Conservation (phyloP, 257 asterid species). For the Gynochthodes officinalis region DNA sequence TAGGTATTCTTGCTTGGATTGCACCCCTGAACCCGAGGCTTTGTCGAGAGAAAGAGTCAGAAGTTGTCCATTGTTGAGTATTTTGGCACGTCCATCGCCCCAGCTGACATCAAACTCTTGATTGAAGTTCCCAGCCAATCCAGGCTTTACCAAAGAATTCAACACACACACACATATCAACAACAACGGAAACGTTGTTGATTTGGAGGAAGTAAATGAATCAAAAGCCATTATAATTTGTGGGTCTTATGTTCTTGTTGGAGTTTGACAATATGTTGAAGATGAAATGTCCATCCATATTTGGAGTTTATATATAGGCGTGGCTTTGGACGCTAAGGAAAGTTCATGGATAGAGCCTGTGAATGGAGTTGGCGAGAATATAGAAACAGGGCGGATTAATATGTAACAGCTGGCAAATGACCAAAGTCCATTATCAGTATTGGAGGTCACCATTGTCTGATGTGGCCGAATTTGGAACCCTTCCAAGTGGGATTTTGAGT, state of each 20-base stretch:
- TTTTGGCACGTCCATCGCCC: constrained; percentile 35
- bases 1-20: constrained; percentile 36
- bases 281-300: background rate
- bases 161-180: background rate
- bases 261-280: background rate
- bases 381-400: too few relatives aligned
- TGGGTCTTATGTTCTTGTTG: background rate
- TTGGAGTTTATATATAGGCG: background rate
- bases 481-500: background rate
- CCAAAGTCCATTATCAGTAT: constrained; percentile 8
- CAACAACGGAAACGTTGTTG: background rate
- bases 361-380: background rate
- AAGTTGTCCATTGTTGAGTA: constrained; percentile 26
- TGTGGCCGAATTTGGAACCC: constrained; percentile 16
- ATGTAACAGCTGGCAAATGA: constrained; percentile 24
- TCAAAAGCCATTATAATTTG: constrained; percentile 1
- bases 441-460: constrained; percentile 7
- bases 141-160: background rate
- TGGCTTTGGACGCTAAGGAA: background rate
- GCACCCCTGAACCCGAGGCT: constrained; percentile 26
- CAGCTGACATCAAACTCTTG: constrained; percentile 33
- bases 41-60: constrained; percentile 23
- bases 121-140: constrained; percentile 24
- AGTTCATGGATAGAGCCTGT: background rate
- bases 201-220: background rate